phyloP scores from a whole-genome alignment of 1,284 basidiomycete species.

The Fomitopsis palustris region DNA sequence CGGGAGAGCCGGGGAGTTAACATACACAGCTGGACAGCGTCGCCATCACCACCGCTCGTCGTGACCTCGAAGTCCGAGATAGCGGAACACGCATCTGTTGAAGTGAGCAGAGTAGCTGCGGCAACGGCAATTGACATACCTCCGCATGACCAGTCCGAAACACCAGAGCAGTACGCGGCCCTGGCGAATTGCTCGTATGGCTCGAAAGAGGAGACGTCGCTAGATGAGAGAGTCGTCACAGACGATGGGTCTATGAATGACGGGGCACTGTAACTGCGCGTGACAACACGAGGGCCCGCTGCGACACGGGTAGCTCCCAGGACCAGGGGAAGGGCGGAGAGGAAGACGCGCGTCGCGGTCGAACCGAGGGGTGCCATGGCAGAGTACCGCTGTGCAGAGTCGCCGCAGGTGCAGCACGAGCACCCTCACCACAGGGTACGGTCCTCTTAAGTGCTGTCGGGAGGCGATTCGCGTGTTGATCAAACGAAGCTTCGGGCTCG shows the following conservation, averaged over 20 bases:
- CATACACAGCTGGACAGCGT: slow-evolving; percentile 41
- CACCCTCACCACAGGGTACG: background rate
- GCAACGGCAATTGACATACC: slow-evolving; percentile 21
- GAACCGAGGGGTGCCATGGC: background rate
- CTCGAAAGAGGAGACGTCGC: slow-evolving; percentile 34
- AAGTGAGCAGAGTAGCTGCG: background rate
- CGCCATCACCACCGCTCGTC: slow-evolving; percentile 44
- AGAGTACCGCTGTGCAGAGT: background rate
- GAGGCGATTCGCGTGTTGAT: background rate
- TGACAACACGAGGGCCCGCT: background rate
- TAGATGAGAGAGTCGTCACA: slow-evolving; percentile 31
- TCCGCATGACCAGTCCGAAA: slow-evolving; percentile 44
- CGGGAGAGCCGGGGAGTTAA: background rate
- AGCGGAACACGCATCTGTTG: slow-evolving; percentile 35
- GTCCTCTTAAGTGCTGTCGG: background rate
- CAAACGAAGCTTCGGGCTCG: background rate
- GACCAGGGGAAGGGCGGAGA: background rate
- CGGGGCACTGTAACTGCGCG: background rate
- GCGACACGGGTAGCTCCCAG: background rate
- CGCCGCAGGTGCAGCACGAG: background rate
- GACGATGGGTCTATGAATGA: background rate
- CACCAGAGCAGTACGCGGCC: slow-evolving; percentile 46
- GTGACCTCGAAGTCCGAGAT: slow-evolving; percentile 42
- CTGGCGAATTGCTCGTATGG: slow-evolving; percentile 49
- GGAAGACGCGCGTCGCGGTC: background rate